A percentile compares a stretch with the other conserved stretches of the same genome.
These are phyloP conservation scores for Vickermania spadyakhi DNA, from an alignment of 208 protist species.

Conservation along the genomic window DNA sequence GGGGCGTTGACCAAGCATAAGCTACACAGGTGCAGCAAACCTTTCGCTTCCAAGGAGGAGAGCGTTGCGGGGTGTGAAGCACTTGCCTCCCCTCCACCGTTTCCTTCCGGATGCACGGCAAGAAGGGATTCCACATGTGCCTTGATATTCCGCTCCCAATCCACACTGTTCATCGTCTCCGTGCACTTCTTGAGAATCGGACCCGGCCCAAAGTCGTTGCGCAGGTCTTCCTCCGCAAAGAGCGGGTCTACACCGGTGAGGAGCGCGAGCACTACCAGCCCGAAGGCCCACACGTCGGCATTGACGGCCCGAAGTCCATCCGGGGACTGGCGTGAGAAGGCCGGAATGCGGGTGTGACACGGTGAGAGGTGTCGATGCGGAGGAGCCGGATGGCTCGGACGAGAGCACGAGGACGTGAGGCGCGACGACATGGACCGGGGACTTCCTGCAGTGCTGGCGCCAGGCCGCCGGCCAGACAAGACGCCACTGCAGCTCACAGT, in stretches of 20 bases:
- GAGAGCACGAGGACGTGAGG: too few species aligned
- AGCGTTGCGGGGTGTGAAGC: too few species aligned
- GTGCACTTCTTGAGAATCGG: conserved; percentile 38
- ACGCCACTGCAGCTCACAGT: too few species aligned
- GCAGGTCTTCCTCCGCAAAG: conserved; percentile 33
- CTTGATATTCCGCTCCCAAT: conserved; percentile 72
- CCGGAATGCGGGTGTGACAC: conserved; percentile 26
- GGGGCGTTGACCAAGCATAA: conserved; percentile 53
- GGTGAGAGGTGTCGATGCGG: too few species aligned
- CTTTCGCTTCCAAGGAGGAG: conserved; percentile 9
- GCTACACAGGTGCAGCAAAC: conserved; percentile 35
- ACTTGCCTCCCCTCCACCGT: not conserved
- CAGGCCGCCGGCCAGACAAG: not conserved
- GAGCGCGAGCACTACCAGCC: conserved; percentile 42
- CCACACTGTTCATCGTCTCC: conserved; percentile 19
- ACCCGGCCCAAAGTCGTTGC: conserved; percentile 69
- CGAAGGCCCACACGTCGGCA: conserved; percentile 64
- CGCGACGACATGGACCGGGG: too few species aligned
- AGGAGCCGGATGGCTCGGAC: too few species aligned
- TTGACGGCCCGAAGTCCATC: conserved; percentile 42
- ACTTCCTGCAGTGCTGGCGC: too few species aligned
- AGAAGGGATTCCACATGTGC: conserved; percentile 39
- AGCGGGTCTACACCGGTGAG: conserved; percentile 77
- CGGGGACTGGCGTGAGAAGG: conserved; percentile 50
- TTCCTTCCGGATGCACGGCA: conserved; percentile 16